Base-by-base conservation (phyloP, 1,284 basidiomycete species). In the Fomitopsis pinicola region DNA sequence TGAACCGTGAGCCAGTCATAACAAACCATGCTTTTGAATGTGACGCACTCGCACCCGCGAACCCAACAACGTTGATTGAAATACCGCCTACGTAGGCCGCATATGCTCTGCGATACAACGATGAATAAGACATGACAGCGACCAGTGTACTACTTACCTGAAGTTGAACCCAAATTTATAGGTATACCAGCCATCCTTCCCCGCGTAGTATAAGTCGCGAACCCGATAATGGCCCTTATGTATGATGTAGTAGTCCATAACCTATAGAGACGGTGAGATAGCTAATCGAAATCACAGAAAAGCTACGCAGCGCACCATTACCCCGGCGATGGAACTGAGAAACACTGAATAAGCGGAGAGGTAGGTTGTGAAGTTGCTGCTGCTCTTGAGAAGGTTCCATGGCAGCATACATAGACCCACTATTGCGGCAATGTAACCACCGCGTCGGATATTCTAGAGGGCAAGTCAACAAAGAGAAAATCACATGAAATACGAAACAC, bases 311-410 rank as follows among this genome's bases (percentile, higher is more conserved):
- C 7, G 35, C 28, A 86, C 85, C 87, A 92, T 90, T 17, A 92
- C 90, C 9, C 90, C 91, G 22, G 86, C 88, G 66, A 94, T 89
- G 22, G 90, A 92, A 54, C 88, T 90, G 36, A 93, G 75, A 78
- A 92, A 92, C 59, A 93, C 89, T 28, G 88, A 89, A 74, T 92
- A 95, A 1, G 91, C 88, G 12, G 89, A 90, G 17, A 95, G 84
- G 75, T 95, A 95, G 36, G 88, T 88, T 14, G 89, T 87, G 76
- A 95, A 95, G 63, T 79, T 84, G 70, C 87, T 91, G 71, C 86
- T 89, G 64, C 80, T 84, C 72, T 88, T 88, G 66, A 93, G 81
- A 33, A 95, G 78, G 68, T 91, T 86, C 92, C 93, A 95, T 1
- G 92, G 91, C 50, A 85, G 80, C 78, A 92, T 91, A 72, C 79